Evolutionary conservation across 2,329 filamentous ascomycete genomes (phyloP).

Genomic region (Aspergillus brasiliensis): DNA sequence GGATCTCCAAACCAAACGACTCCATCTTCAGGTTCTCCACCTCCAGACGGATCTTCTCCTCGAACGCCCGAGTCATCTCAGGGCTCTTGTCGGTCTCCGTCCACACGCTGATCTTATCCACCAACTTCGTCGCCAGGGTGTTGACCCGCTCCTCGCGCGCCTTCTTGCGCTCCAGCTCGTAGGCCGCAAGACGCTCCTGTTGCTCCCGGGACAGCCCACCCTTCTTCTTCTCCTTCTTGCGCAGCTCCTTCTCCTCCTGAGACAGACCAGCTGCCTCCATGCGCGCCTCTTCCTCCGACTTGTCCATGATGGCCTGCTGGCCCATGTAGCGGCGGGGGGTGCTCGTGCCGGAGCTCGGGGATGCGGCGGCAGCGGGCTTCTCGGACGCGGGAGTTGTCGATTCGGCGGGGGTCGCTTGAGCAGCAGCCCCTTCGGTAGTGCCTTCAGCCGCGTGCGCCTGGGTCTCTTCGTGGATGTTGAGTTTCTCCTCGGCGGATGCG

Average conservation of each 20-base stretch:
- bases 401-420: constrained; percentile 41
- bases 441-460: constrained; percentile 45
- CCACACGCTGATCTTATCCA: constrained; percentile 90
- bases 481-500: constrained; percentile 53
- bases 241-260: constrained; percentile 72
- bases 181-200: constrained; percentile 83
- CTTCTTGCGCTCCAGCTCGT: constrained; percentile 79
- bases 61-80: constrained; percentile 86
- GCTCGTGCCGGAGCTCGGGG: constrained; percentile 43
- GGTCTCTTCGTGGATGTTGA: constrained; percentile 49
- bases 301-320: constrained; percentile 85
- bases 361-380: constrained; percentile 27
- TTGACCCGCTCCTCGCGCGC: constrained; percentile 89
- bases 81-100: constrained; percentile 90
- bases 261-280: constrained; percentile 66
- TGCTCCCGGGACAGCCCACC: constrained; percentile 85
- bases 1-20: constrained; percentile 92
- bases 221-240: constrained; percentile 88
- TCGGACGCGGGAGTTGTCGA: constrained; percentile 25
- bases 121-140: constrained; percentile 78
- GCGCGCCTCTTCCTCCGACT: constrained; percentile 74
- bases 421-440: constrained; percentile 20
- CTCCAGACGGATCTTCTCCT: constrained; percentile 91
- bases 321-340: constrained; percentile 63
- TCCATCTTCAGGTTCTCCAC: constrained; percentile 99